phyloP scores from a whole-genome alignment of 768 basidiomycete species.

The Floccularia luteovirens region DNA sequence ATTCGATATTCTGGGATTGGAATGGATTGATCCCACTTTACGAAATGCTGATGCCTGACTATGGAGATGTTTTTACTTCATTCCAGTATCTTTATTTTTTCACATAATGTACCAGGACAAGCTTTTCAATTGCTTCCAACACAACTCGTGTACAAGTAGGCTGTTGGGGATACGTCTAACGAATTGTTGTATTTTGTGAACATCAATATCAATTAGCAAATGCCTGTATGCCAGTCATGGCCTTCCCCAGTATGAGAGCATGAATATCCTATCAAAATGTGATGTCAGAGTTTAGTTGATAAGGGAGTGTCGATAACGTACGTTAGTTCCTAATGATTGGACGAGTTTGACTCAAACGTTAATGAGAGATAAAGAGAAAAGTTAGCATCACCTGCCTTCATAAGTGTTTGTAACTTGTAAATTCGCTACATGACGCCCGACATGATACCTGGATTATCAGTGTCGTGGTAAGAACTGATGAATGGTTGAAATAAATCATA shows the following conservation, averaged over 20 bases:
- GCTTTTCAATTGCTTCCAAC: no score
- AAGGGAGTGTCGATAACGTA: slow-evolving; percentile 18
- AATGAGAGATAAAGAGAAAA: slow-evolving; percentile 1
- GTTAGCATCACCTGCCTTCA: slow-evolving; percentile 49
- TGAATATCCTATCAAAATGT: slow-evolving; percentile 63
- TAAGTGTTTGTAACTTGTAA: slow-evolving; percentile 95
- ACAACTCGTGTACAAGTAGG: no score
- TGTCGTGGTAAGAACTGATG: not conserved
- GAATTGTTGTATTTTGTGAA: no score
- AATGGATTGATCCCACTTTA: slow-evolving; percentile 63
- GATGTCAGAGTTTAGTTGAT: slow-evolving; percentile 6
- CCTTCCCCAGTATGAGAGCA: slow-evolving; percentile 88
- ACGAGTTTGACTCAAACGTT: not conserved
- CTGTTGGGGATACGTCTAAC: no score
- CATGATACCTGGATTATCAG: slow-evolving; percentile 80
- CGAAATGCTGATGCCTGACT: slow-evolving; percentile 62
- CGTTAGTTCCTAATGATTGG: slow-evolving; percentile 41
- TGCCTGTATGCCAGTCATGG: slow-evolving; percentile 84
- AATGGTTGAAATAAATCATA: not conserved
- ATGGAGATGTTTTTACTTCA: no score
- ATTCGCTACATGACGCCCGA: slow-evolving; percentile 93
- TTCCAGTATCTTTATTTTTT: no score
- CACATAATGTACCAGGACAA: no score
- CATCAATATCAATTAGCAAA: slow-evolving; percentile 58
- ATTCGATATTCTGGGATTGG: slow-evolving; percentile 61